phyloP scores from a whole-genome alignment of 78 protist species.

The Guillardia theta region DNA sequence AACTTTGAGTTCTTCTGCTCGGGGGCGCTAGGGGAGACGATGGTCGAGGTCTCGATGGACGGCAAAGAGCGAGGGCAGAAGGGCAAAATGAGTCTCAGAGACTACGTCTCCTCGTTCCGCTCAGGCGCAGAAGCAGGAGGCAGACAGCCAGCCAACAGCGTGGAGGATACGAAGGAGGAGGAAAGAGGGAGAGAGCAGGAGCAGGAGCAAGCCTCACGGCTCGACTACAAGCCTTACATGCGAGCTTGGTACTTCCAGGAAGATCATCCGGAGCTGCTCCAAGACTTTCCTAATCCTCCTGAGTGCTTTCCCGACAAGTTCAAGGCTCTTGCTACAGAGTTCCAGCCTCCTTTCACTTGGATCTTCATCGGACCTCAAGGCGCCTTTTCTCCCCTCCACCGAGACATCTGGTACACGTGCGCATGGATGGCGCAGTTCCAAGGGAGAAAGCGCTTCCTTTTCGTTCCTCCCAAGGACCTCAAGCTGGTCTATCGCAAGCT shows the following conservation, averaged over 20 bases:
- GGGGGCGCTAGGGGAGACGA: background rate
- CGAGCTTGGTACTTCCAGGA: slow-evolving; percentile 14
- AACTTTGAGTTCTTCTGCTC: background rate
- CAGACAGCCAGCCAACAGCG: background rate
- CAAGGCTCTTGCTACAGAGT: background rate
- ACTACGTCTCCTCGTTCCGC: too few species aligned
- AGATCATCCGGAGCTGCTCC: background rate
- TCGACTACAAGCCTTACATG: background rate
- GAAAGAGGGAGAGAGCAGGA: too few species aligned
- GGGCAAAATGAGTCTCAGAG: background rate
- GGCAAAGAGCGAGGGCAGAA: background rate
- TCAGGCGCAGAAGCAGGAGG: background rate
- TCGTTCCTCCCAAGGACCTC: background rate
- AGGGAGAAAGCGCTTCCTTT: background rate
- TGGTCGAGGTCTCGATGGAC: background rate
- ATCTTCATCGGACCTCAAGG: slow-evolving; percentile 25
- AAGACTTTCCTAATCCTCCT: slow-evolving; percentile 19
- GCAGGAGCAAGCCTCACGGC: too few species aligned
- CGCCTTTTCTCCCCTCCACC: slow-evolving; percentile 30
- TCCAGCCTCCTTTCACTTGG: slow-evolving; percentile 40
- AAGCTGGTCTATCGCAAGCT: background rate
- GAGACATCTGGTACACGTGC: slow-evolving; percentile 36
- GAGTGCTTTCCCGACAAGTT: background rate
- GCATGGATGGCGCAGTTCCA: slow-evolving; percentile 30
- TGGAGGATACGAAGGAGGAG: background rate